Evolutionary conservation across 257 asterid genomes (phyloP).

Genomic region (Apocynum venetum): DNA sequence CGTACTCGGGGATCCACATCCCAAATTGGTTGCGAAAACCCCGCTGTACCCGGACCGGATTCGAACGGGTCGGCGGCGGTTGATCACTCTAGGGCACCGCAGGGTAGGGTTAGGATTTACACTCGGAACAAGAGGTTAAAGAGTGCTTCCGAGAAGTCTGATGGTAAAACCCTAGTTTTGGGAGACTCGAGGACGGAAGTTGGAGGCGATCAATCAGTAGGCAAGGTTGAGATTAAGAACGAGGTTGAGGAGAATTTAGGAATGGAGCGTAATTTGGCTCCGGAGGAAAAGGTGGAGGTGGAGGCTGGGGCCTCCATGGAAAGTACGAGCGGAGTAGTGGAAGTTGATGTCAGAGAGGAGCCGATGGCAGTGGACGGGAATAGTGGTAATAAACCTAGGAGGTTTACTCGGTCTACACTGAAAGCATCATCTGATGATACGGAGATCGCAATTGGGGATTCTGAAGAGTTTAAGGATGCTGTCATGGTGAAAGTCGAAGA

Average conservation of each 20-base stretch:
- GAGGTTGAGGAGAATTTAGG: conserved; percentile 29
- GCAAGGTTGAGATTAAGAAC: conserved; percentile 27
- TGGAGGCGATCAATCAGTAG: conserved; percentile 18
- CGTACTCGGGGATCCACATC: conserved; percentile 26
- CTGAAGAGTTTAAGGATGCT: conserved; percentile 39
- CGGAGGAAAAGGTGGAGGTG: conserved; percentile 16
- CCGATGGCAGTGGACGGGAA: conserved; percentile 16
- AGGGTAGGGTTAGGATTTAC: conserved; percentile 43
- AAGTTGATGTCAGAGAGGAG: conserved; percentile 58
- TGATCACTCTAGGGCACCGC: conserved; percentile 26
- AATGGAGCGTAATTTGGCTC: neutral
- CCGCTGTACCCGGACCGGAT: conserved; percentile 23
- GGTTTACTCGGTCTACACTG: conserved; percentile 56
- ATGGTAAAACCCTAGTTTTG: conserved; percentile 4
- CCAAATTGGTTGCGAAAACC: conserved; percentile 7
- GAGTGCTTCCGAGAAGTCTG: conserved; percentile 13
- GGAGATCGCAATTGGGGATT: conserved; percentile 32
- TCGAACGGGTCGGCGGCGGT: conserved; percentile 33
- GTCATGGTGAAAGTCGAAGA: conserved; percentile 47
- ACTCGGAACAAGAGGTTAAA: conserved; percentile 64
- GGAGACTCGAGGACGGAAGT: conserved; percentile 11
- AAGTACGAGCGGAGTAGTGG: conserved; percentile 41
- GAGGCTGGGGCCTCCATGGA: neutral
- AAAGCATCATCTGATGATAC: conserved; percentile 29
- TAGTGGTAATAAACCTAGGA: conserved; percentile 26